Base-by-base conservation (phyloP, 352 stramenopile genomes). In the Phytopythium sindhum region DNA sequence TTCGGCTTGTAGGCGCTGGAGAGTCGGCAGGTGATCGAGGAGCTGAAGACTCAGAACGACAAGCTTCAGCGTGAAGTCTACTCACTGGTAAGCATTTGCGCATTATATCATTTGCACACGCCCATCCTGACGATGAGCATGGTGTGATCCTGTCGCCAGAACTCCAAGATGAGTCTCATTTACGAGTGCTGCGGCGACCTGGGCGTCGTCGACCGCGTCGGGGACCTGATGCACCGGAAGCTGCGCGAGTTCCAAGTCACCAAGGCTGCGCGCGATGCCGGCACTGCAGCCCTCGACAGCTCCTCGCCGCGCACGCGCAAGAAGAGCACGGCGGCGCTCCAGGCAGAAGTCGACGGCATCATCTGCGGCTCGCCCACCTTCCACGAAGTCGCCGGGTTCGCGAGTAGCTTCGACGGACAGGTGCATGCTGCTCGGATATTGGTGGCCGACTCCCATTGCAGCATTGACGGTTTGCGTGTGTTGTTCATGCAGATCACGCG, bases 341-440 rank as follows among this genome's bases (percentile, higher is more conserved):
- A 56, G 0, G 59, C 53, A 9, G 54, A 37, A n/a, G 74, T 80
- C 12, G 72, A 85, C 51, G 72, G 77, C 2, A 78, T 89, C 56
- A 89, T 90, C 35, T 90, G 79, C 50, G 77, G 81, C 19, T 89
- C 81, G 0, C 77, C 47, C 23, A 53, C 54, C 17, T 89, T 90
- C 53, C 79, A 89, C 51, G 69, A 89, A 35, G 73, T 77, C 33
- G 81, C 79, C 19, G 81, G 37, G 39, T 85, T 70, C 66, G 78
- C 75, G 10, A 89, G 79, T 60, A 89, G 81, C 76, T 85, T 88
- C 68, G 81, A 86, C 71, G 77, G 67, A 50, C 77, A 87, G 63
- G 74, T 78, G 17, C n/a, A 26, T 9, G 14, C 4, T 15, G 6
- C 14, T 19, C 28, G 0, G 29, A 8, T 45, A 8, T 59, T 15